Evolutionary conservation across 805 yeast species (phyloP).

Genomic region (Hanseniaspora meyeri): DNA sequence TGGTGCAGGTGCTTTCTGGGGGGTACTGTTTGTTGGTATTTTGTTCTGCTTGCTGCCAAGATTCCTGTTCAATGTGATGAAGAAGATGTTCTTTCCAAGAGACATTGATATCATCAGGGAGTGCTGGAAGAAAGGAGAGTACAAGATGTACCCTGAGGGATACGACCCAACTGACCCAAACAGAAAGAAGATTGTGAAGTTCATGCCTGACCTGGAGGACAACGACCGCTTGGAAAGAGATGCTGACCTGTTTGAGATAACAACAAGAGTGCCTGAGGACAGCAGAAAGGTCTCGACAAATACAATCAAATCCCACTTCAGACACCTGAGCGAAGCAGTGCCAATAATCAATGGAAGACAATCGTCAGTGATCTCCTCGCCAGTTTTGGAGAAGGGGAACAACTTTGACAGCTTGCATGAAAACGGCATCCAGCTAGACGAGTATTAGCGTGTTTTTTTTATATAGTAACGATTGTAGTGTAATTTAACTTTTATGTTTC

Average conservation of each 20-base stretch:
- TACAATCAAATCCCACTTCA: conserved; percentile 7
- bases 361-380: conserved; percentile 3
- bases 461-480: background rate
- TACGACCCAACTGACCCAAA: conserved; percentile 77
- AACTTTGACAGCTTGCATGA: background rate
- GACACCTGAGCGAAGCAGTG: conserved; percentile 8
- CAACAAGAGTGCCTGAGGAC: background rate
- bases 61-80: conserved; percentile 45
- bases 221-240: conserved; percentile 17
- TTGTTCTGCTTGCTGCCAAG: conserved; percentile 56
- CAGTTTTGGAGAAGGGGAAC: background rate
- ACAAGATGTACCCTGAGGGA: conserved; percentile 47
- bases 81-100: conserved; percentile 43
- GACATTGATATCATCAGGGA: conserved; percentile 68
- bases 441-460: background rate
- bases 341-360: conserved; percentile 13
- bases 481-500: background rate
- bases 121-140: conserved; percentile 54
- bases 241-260: conserved; percentile 6
- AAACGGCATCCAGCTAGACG: background rate
- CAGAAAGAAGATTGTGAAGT: conserved; percentile 40
- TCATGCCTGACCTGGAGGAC: conserved; percentile 3
- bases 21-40: conserved; percentile 51
- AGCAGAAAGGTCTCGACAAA: background rate
- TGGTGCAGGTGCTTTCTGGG: conserved; percentile 56